Evolutionary conservation across 768 basidiomycete genomes (phyloP), one percentile per base, ranked within the genome.

Genomic region (Serendipita sp.): DNA sequence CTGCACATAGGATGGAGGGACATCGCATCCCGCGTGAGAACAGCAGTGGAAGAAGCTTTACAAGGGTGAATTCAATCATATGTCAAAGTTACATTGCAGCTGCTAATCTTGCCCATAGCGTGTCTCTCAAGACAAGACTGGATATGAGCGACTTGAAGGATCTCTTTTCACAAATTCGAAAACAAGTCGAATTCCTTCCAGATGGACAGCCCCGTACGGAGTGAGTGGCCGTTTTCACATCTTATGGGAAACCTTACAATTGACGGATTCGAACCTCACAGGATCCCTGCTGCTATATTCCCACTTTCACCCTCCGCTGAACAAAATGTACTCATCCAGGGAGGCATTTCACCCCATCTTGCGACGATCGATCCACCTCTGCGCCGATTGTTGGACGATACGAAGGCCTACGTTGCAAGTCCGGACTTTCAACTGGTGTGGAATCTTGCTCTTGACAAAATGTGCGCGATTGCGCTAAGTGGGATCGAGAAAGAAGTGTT

Each of bases 1-100:
- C 68, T 95, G 62, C 85, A 96, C 69, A 86, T 91, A 2, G 92
- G 94, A 0, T 95, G 93, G 92, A 88, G 85, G 67, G 85, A 86
- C 63, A 79, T 97, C 0, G 83, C 81, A 0, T 82, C 83, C 66
- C 75, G 88, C 42, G 87, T 93, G 0, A 74, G 84, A 66, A 73
- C 79, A 34, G 86, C 81, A 0, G 90, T 93, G 0, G 85, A 90
- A 68, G 85, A 85, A 63, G 89, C 88, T 0, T 89, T 96, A 63
- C 85, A 89, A 61, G 82, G 82, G 93, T 94, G 64, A 66, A 88
- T 71, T 7, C 1, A 4, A 13, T 42, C 13, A 2, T n/a, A 41
- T 61, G 4, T 38, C 3, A 11, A 30, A 28, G 28, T 14, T 26
- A 7, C 9, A 48, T 9, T 48, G n/a, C 45, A 48, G 20, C 13